Percentiles rank a stretch among this genome's conserved stretches.
Conservation (phyloP, 768 basidiomycete species). For the Rhodosporidiobolus odoratus region DNA sequence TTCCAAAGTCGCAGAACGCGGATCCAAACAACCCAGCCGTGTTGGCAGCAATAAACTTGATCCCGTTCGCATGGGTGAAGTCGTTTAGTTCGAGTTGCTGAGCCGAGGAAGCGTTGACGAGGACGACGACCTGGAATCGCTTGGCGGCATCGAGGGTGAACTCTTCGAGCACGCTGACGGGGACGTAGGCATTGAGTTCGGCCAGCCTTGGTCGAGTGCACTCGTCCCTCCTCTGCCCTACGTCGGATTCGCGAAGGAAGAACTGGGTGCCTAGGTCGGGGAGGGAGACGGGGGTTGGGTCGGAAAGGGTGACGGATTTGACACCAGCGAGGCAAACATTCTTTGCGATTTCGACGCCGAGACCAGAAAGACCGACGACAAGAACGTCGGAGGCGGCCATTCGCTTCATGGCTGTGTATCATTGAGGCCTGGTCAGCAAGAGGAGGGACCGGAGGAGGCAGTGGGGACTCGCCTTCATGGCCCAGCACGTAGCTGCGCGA, state of each 20-base stretch:
- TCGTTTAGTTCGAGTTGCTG: conserved; percentile 93
- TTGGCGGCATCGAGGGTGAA: conserved; percentile 74
- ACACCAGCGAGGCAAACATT: conserved; percentile 92
- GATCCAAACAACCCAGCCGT: conserved; percentile 90
- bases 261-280: conserved; percentile 96
- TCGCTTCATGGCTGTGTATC: conserved; percentile 80
- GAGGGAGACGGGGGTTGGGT: conserved; percentile 80
- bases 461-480: conserved; percentile 24
- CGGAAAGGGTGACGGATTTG: conserved; percentile 91
- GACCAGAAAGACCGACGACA: conserved; percentile 81
- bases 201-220: conserved; percentile 82
- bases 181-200: conserved; percentile 93
- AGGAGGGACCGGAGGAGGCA: not conserved
- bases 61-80: conserved; percentile 81
- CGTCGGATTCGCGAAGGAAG: conserved; percentile 79
- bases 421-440: not conserved
- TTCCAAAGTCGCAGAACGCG: conserved; percentile 93
- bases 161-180: conserved; percentile 80
- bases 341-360: conserved; percentile 97
- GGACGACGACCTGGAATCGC: conserved; percentile 69
- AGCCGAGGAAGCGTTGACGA: conserved; percentile 61
- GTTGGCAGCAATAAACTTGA: conserved; percentile 86
- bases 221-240: conserved; percentile 80
- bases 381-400: conserved; percentile 96
- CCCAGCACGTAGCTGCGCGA: conserved; percentile 31